Percentiles rank a stretch among this genome's conserved stretches.
Evolutionary conservation across 306 rosid species (phyloP).

Genomic region (Aeschynomene evenia): DNA sequence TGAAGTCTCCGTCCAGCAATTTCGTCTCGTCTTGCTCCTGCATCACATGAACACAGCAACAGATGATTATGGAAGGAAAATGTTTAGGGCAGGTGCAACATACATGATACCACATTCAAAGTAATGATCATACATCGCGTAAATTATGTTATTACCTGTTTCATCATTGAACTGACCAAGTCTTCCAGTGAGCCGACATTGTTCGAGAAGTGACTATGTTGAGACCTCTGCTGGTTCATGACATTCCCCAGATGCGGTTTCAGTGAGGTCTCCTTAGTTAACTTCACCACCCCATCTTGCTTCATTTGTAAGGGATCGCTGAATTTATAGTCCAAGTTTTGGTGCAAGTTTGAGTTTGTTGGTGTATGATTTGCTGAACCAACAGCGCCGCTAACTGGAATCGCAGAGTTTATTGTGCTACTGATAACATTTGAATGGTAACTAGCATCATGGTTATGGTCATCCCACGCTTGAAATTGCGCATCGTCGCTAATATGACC

Average conservation of each 20-base stretch:
- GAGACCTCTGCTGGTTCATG: slow-evolving; percentile 58
- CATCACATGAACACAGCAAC: slow-evolving; percentile 30
- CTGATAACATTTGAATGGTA: slow-evolving; percentile 45
- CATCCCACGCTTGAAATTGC: slow-evolving; percentile 64
- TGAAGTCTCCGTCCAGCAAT: slow-evolving; percentile 48
- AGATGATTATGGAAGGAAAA: slow-evolving; percentile 11
- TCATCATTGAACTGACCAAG: slow-evolving; percentile 65
- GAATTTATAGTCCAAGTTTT: slow-evolving; percentile 47
- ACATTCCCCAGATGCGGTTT: slow-evolving; percentile 45
- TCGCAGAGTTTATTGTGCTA: slow-evolving; percentile 50
- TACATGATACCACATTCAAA: background rate
- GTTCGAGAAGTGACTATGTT: slow-evolving; percentile 39
- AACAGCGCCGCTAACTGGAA: slow-evolving; percentile 49
- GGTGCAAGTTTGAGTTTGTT: slow-evolving; percentile 36
- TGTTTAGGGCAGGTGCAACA: background rate
- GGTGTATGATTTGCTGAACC: slow-evolving; percentile 42
- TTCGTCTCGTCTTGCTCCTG: slow-evolving; percentile 70
- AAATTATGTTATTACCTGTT: slow-evolving; percentile 65
- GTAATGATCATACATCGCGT: background rate
- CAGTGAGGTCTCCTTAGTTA: slow-evolving; percentile 35
- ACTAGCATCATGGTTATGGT: slow-evolving; percentile 48
- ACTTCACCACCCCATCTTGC: slow-evolving; percentile 44
- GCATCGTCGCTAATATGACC: slow-evolving; percentile 42
- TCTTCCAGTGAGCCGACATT: slow-evolving; percentile 81
- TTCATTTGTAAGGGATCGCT: slow-evolving; percentile 48